Conservation (phyloP, 1,284 basidiomycete species). For the Tilletia indica region DNA sequence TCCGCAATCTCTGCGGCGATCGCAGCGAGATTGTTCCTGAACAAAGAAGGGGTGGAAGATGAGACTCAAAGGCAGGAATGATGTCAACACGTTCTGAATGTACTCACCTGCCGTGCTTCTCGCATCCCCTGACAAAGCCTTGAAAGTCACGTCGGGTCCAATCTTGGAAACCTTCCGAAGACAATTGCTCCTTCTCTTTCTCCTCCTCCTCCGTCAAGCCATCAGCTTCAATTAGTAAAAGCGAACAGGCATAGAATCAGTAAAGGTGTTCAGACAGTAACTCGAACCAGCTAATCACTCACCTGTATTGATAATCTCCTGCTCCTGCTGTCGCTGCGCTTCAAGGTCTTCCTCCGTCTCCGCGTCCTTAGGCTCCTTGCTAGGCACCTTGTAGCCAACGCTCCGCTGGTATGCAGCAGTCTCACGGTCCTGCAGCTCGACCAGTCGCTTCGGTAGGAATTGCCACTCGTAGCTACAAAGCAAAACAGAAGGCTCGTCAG, state of each 20-base stretch:
- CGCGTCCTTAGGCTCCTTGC: conserved; percentile 67
- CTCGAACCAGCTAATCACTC: not conserved
- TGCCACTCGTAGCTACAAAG: conserved; percentile 83
- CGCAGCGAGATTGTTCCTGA: conserved; percentile 66
- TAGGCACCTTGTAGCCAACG: conserved; percentile 73
- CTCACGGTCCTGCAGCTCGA: conserved; percentile 84
- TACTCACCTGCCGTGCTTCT: conserved; percentile 72
- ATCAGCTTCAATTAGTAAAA: conserved; percentile 31
- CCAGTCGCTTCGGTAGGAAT: conserved; percentile 83
- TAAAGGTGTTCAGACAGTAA: too few species aligned
- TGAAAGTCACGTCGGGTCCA: conserved; percentile 84
- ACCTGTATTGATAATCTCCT: conserved; percentile 73
- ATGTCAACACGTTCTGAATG: conserved; percentile 16
- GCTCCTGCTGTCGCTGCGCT: conserved; percentile 66
- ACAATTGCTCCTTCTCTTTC: conserved; percentile 68
- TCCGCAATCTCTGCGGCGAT: conserved; percentile 76
- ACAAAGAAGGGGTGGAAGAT: not conserved
- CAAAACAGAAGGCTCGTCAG: not conserved
- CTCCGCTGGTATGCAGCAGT: conserved; percentile 60
- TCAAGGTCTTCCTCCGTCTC: conserved; percentile 40
- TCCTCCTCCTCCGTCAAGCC: conserved; percentile 66
- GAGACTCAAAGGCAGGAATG: too few species aligned
- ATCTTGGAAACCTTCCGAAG: conserved; percentile 40
- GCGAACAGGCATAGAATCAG: not conserved
- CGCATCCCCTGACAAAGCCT: conserved; percentile 79